These are phyloP conservation scores for Prunella vulgaris DNA, from an alignment of 257 asterid species.

Conservation along the genomic window DNA sequence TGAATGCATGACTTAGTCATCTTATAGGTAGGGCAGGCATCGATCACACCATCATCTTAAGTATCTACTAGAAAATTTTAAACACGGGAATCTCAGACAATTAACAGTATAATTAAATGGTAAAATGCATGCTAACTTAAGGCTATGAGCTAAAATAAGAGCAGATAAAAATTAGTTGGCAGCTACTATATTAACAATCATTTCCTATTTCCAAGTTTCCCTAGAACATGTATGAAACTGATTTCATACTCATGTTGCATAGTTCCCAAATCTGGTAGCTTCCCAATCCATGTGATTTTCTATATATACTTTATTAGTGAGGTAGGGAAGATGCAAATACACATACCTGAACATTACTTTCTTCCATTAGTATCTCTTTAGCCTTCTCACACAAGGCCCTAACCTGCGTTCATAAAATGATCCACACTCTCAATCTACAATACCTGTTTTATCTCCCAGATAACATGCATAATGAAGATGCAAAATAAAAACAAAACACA, in stretches of 20 bases:
- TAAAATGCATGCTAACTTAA: not conserved
- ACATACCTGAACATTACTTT: constrained; percentile 70
- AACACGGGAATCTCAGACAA: not conserved
- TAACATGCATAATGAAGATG: not conserved
- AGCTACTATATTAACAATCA: not conserved
- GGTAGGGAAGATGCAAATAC: not conserved
- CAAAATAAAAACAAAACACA: not conserved
- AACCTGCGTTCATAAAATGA: constrained; percentile 39
- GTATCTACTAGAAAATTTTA: not conserved
- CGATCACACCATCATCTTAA: not conserved
- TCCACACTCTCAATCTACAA: constrained; percentile 18
- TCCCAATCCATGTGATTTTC: not conserved
- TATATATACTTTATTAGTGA: not conserved
- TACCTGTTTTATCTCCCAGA: not conserved
- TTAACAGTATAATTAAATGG: not conserved
- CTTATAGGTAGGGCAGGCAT: not conserved
- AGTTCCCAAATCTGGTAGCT: not conserved
- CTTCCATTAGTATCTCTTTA: constrained; percentile 60
- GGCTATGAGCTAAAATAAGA: not conserved
- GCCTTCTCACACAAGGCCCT: constrained; percentile 62
- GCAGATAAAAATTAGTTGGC: not conserved
- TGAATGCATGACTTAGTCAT: not conserved
- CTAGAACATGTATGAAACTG: not conserved
- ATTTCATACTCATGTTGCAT: not conserved
- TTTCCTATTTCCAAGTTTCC: not conserved